Percentiles rank a stretch among this genome's conserved stretches.
Conservation (phyloP, 2,329 filamentous ascomycete species). For the Iodosphaeria phyllophila region DNA sequence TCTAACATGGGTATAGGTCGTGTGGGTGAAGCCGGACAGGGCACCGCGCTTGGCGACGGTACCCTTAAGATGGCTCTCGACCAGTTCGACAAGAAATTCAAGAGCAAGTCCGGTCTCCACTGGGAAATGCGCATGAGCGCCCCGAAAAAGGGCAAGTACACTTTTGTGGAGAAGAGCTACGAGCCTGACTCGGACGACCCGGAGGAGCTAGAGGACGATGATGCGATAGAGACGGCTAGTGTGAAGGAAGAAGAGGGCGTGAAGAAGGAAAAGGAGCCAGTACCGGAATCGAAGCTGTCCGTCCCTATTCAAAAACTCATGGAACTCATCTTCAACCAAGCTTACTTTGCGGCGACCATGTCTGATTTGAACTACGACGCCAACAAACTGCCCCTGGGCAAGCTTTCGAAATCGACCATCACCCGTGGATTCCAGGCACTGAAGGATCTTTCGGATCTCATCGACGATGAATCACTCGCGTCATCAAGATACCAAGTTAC, state of each 20-base stretch:
- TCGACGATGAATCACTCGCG: constrained; percentile 34
- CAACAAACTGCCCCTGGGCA: constrained; percentile 66
- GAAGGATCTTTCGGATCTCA: constrained; percentile 51
- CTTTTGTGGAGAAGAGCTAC: constrained; percentile 65
- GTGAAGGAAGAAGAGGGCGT: constrained; percentile 8
- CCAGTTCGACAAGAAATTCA: constrained; percentile 42
- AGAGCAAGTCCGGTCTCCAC: constrained; percentile 35
- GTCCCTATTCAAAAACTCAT: constrained; percentile 46
- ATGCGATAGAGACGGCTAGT: constrained; percentile 7
- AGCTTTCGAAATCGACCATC: constrained; percentile 65
- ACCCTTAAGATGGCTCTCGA: constrained; percentile 22
- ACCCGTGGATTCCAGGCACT: constrained; percentile 56
- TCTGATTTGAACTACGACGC: constrained; percentile 49
- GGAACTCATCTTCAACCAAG: constrained; percentile 66
- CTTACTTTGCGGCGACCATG: constrained; percentile 53
- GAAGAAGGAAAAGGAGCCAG: no score
- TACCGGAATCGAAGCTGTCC: constrained; percentile 10
- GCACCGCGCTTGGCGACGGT: constrained; percentile 21
- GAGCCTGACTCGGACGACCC: constrained; percentile 35
- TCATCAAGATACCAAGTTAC: constrained; percentile 19
- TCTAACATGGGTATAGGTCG: no score
- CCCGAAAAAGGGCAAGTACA: constrained; percentile 53
- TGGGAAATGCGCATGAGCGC: constrained; percentile 34
- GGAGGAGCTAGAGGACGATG: constrained; percentile 13
- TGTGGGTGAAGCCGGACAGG: constrained; percentile 42